Evolutionary conservation across 2,329 filamentous ascomycete species (phyloP).

Genomic region (Ophiostoma pallidulum): DNA sequence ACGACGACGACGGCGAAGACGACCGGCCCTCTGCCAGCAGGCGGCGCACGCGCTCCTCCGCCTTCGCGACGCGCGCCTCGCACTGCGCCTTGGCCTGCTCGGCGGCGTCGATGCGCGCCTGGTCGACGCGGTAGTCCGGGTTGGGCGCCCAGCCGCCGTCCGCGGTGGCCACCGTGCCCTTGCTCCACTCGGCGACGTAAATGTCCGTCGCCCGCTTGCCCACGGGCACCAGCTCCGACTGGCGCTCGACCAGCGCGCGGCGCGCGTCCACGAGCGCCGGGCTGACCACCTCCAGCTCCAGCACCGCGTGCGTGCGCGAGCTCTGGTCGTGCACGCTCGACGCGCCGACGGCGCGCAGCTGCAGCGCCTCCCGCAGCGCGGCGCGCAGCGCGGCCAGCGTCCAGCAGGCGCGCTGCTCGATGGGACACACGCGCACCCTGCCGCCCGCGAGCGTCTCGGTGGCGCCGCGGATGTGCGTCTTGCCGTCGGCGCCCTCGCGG

Average conservation of each 20-base stretch:
- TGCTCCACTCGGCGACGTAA: not conserved
- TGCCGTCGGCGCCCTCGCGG: not conserved
- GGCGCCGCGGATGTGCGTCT: not conserved
- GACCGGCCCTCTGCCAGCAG: too few relatives aligned
- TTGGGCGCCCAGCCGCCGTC: too few relatives aligned
- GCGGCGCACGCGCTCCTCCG: too few relatives aligned
- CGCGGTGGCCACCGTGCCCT: not conserved
- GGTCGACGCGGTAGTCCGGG: too few relatives aligned
- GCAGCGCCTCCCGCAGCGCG: not conserved
- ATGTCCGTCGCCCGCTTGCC: slow-evolving; percentile 1
- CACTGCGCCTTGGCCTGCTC: too few relatives aligned
- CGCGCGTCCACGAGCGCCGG: not conserved
- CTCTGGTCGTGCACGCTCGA: slow-evolving; percentile 2
- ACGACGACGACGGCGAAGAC: too few relatives aligned
- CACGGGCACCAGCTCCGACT: slow-evolving; percentile 1
- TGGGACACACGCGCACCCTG: not conserved
- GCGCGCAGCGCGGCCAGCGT: not conserved
- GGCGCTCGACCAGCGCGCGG: not conserved
- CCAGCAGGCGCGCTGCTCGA: not conserved
- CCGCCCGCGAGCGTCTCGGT: not conserved
- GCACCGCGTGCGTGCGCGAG: not conserved
- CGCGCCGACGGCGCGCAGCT: not conserved
- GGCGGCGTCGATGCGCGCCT: too few relatives aligned
- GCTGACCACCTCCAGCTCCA: slow-evolving; percentile 4
- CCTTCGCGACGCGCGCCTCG: too few relatives aligned